Percentiles rank a stretch among this genome's conserved stretches.
These are phyloP conservation scores for Lathyrus sativus DNA, from an alignment of 306 rosid genomes.

Conservation along the genomic window DNA sequence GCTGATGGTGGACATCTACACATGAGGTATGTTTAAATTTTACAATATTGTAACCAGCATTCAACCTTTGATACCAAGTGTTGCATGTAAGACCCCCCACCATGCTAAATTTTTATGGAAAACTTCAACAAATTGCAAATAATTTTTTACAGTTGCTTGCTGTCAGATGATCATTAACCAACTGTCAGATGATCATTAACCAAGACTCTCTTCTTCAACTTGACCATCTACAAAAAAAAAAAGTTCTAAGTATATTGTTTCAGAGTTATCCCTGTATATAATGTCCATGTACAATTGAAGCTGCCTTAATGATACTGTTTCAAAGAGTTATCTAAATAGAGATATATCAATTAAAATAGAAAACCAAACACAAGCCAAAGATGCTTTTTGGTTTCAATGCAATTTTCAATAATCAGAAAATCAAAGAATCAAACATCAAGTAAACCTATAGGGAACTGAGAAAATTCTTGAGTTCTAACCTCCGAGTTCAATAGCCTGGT, in stretches of 20 bases:
- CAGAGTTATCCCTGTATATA: too few relatives aligned
- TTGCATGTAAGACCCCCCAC: too few relatives aligned
- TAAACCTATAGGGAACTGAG: not conserved
- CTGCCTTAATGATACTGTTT: too few relatives aligned
- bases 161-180: not conserved
- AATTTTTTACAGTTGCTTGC: not conserved
- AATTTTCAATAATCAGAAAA: not conserved
- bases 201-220: not conserved
- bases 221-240: conserved; percentile 1
- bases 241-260: not conserved
- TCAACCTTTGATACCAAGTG: too few relatives aligned
- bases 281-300: too few relatives aligned
- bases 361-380: not conserved
- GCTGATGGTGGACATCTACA: too few relatives aligned
- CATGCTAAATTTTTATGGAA: too few relatives aligned
- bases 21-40: too few relatives aligned
- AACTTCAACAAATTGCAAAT: not conserved
- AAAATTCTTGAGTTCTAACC: conserved; percentile 50
- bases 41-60: too few relatives aligned
- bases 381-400: not conserved
- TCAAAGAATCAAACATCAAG: not conserved
- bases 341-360: not conserved
- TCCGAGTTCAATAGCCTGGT: conserved; percentile 54
- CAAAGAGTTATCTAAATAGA: not conserved
- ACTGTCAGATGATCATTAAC: not conserved